A percentile compares a stretch with the other conserved stretches of the same genome.
phyloP scores from a whole-genome alignment of 2,329 filamentous ascomycete genomes.

The Penicillium sp. region DNA sequence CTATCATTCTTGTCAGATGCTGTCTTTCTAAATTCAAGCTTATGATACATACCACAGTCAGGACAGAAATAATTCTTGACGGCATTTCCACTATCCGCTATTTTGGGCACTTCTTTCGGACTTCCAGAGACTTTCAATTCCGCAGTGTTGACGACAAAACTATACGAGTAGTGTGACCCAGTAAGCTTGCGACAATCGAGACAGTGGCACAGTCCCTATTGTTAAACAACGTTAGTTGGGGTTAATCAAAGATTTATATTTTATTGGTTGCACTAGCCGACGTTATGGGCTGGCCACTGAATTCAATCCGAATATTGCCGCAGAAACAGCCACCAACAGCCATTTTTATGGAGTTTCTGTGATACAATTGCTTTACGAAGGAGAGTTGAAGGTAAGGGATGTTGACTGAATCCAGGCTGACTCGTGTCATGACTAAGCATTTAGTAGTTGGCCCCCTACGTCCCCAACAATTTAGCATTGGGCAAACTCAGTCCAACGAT shows the following conservation, averaged over 20 bases:
- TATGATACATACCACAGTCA: slow-evolving; percentile 34
- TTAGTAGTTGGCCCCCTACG: too few relatives aligned
- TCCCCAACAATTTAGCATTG: too few relatives aligned
- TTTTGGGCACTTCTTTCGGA: slow-evolving; percentile 37
- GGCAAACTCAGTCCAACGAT: too few relatives aligned
- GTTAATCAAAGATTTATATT: neutral
- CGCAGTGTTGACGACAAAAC: slow-evolving; percentile 28
- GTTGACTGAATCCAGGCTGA: too few relatives aligned
- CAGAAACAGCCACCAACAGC: slow-evolving; percentile 37
- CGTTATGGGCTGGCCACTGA: slow-evolving; percentile 29
- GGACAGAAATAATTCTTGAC: slow-evolving; percentile 39
- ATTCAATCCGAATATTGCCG: slow-evolving; percentile 36
- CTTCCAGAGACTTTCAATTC: slow-evolving; percentile 33
- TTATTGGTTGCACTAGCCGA: slow-evolving; percentile 23
- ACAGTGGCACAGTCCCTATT: slow-evolving; percentile 40
- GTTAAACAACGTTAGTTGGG: neutral
- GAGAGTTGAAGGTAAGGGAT: too few relatives aligned
- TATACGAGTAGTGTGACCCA: slow-evolving; percentile 31
- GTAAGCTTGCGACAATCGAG: slow-evolving; percentile 42
- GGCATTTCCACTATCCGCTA: slow-evolving; percentile 36
- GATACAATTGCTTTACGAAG: too few relatives aligned
- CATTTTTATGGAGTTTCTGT: slow-evolving; percentile 20
- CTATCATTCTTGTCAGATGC: slow-evolving; percentile 14
- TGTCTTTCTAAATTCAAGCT: neutral
- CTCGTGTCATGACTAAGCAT: too few relatives aligned